phyloP scores from a whole-genome alignment of 768 basidiomycete genomes.

The Termitomyces sp. region DNA sequence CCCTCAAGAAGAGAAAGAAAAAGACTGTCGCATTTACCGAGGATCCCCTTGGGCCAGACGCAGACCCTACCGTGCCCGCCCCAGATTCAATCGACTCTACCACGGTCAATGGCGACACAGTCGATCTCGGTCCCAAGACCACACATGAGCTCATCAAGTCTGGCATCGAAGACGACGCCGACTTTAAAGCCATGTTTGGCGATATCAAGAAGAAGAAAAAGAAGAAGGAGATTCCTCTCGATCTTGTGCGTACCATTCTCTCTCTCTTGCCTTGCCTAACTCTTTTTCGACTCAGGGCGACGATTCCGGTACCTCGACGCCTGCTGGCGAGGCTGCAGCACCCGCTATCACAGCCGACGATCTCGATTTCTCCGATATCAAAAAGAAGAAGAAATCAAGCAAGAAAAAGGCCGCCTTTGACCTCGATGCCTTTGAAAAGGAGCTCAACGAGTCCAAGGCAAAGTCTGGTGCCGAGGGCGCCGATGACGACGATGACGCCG shows the following conservation, averaged over 20 bases:
- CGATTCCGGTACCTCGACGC: slow-evolving; percentile 63
- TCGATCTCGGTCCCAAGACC: slow-evolving; percentile 75
- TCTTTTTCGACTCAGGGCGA: slow-evolving; percentile 51
- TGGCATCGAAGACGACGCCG: slow-evolving; percentile 35
- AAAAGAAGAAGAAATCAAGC: slow-evolving; percentile 90
- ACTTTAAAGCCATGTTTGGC: slow-evolving; percentile 81
- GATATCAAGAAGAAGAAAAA: slow-evolving; percentile 93
- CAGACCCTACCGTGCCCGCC: slow-evolving; percentile 77
- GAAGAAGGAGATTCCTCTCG: slow-evolving; percentile 86
- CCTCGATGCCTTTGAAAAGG: slow-evolving; percentile 93
- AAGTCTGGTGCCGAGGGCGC: slow-evolving; percentile 28
- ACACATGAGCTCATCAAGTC: slow-evolving; percentile 73
- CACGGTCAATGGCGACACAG: slow-evolving; percentile 64
- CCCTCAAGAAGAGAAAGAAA: slow-evolving; percentile 85
- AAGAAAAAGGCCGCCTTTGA: slow-evolving; percentile 90
- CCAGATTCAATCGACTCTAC: slow-evolving; percentile 70
- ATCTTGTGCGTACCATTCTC: slow-evolving; percentile 48
- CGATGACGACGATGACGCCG: slow-evolving; percentile 55
- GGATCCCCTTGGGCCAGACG: slow-evolving; percentile 78
- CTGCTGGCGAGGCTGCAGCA: slow-evolving; percentile 37
- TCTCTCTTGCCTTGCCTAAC: background rate
- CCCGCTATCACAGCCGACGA: slow-evolving; percentile 63
- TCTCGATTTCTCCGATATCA: slow-evolving; percentile 92
- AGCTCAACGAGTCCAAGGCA: slow-evolving; percentile 68
- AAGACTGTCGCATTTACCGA: slow-evolving; percentile 83